Evolutionary conservation across 768 basidiomycete genomes (phyloP), one percentile per base, ranked within the genome.

Genomic region (Boletus insuetus): DNA sequence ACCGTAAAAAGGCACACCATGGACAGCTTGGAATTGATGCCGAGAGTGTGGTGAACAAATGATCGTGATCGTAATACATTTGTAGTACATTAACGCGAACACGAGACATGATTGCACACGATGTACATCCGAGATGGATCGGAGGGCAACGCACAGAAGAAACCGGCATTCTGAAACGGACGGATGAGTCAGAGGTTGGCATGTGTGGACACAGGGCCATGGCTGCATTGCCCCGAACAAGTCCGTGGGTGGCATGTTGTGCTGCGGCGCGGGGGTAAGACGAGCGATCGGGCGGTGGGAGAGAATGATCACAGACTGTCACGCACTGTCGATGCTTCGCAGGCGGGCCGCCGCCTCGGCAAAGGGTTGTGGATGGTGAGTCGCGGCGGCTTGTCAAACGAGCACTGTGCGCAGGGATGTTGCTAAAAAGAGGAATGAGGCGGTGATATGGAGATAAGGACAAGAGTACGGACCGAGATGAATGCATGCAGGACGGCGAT

Each of bases 191-290:
- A 51, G 38, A 37, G 31, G 51, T 3, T 46, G 56, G 35, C 12
- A 46, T 26, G 37, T 31, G 39, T 37, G 20, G 45, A 26, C 39
- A 56, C 29, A 47, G 46, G 55, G 47, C 49, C 71, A 31, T 57
- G 83, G 3, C 81, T 89, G 87, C 87, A 91, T 90, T 39, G 85
- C 80, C 64, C 79, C 73, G 63, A 90, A 87, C 50, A 88, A 60
- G 55, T 76, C 71, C 58, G 78, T 87, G 12, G 85, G 79, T 51
- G 82, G 75, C 84, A 86, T 82, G 68, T 78, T 77, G 57, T 85
- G 64, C 85, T 89, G 64, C 45, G 66, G 52, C 57, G 37, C 43
- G 54, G 52, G 49, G 45, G 57, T 63, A 49, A 58, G 49, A 53
- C 35, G 58, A 54, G 34, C 26, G 55, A 46, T 17, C 13, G 59